These are phyloP conservation scores for Chimonanthus praecox DNA, from an alignment of 164 flowering plant genomes.

Conservation along the genomic window DNA sequence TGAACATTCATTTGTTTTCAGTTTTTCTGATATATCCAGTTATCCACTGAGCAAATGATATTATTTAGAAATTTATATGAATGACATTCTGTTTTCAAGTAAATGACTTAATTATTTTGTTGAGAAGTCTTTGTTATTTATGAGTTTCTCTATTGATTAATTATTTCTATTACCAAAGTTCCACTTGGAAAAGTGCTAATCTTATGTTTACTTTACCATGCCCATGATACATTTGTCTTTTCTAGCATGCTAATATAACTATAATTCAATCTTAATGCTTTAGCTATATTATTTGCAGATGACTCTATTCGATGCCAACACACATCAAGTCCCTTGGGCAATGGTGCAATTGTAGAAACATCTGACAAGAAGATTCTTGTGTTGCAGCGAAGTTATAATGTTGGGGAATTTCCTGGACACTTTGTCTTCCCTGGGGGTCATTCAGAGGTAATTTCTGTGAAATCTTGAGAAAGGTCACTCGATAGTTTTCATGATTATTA, in stretches of 20 bases:
- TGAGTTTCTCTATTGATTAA: not conserved
- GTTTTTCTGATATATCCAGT: not conserved
- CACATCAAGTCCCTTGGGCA: conserved; percentile 86
- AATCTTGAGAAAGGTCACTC: not conserved
- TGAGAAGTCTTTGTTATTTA: not conserved
- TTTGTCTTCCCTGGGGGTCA: conserved; percentile 99
- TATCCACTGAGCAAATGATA: not conserved
- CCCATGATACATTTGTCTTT: not conserved
- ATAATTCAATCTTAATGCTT: not conserved
- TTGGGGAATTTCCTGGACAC: conserved; percentile 94
- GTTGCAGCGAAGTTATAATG: conserved; percentile 79
- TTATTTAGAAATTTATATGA: not conserved
- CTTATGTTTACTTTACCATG: not conserved
- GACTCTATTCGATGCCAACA: conserved; percentile 61
- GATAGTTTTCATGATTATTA: not conserved
- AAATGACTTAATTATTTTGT: not conserved
- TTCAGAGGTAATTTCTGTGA: conserved; percentile 67
- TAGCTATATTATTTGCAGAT: conserved; percentile 32
- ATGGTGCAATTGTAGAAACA: conserved; percentile 92
- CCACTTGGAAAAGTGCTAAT: not conserved
- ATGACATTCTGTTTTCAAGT: not conserved
- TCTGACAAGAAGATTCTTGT: conserved; percentile 62
- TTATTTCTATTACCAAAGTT: not conserved
- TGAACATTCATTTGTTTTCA: not conserved
- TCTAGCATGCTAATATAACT: not conserved